Evolutionary conservation across 1,139 yeast species (phyloP), one percentile per base, ranked within the genome.

Genomic region (Maudiozyma humilis): DNA sequence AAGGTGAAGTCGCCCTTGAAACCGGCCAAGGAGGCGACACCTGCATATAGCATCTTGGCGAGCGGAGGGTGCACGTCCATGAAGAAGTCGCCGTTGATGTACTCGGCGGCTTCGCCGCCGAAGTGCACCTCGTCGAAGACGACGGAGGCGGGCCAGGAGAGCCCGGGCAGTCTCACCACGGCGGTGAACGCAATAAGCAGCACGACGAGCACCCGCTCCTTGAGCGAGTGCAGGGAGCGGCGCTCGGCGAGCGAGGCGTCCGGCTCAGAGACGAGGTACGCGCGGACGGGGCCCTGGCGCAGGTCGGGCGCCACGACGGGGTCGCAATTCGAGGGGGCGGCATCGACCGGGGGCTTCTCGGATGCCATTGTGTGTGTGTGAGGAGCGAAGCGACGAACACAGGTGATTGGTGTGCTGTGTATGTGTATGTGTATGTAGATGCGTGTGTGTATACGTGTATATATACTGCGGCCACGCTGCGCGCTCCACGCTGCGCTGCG

Each of bases 21-120:
- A 0, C 95, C 95, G 42, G 82, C 87, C 27, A 83, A 51, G 38
- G 74, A 66, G 1, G 78, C 89, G 38, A 85, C 78, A 35, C 83
- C 86, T 2, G 94, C 95, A 65, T 76, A 84, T 46, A 88, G 66
- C 85, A 88, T 79, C 66, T 87, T 87, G 41, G 95, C 94, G 59
- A 87, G 72, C 3, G 96, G 96, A 23, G 96, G 96, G 63, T 88
- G 96, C 44, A 87, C 95, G 65, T 88, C 96, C 85, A 88, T 82
- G 67, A 88, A 87, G 65, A 73, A 85, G 17, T 66, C 67, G 33
- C 91, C 88, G 51, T 72, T 68, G 49, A 85, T 79, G 66, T 85
- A 85, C 60, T 82, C 79, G 49, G 76, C 70, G 34, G 93, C 85
- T 65, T 82, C 82, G 18, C 85, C 86, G 46, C 93, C 93, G 51